Evolutionary conservation across 2,329 filamentous ascomycete genomes (phyloP), one percentile per base, ranked within the genome.

Genomic region (Chrysosporium queenslandicum): DNA sequence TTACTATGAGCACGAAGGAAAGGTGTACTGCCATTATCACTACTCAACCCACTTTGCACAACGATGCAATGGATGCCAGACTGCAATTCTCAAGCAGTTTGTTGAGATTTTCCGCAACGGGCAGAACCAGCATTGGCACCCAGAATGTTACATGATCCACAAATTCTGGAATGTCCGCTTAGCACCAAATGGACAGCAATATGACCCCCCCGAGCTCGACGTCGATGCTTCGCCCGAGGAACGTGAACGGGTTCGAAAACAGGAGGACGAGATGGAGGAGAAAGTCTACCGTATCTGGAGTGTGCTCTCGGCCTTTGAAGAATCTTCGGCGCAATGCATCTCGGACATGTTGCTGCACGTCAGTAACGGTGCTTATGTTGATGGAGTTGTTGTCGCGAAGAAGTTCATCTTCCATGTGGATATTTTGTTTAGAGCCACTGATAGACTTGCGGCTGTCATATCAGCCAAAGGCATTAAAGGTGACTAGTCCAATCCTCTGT

Each of bases 61-160:
- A 66, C 80, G 88, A 52, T 98, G 92, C 68, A 95, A 94, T 67
- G 92, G 92, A 58, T 98, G 92, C 64, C 89, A 95, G 64, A 96
- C 91, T 2, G 88, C 92, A 49, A 98, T 98, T 58, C 76, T 98
- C 40, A 98, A 98, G 73, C 92, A 98, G 68, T 98, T 98, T 67
- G 92, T 98, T 56, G 92, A 98, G 69, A 97, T 98, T 56, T 98
- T 90, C 71, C 85, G 92, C 61, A 97, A 97, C 68, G 91, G 91
- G 1, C 87, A 95, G 66, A 96, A 97, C 65, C 92, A 98, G 65
- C 92, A 98, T 67, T 98, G 92, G 92, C 92, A 98, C 66, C 92
- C 92, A 1, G 92, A 98, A 70, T 98, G 92, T 70, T 98, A 98
- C 71, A 98, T 98, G 92, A 98, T 98, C 57, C 92, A 98, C 73